Evolutionary conservation across 2,329 filamentous ascomycete species (phyloP), one percentile per base, ranked within the genome.

Genomic region (Fusarium nanum): DNA sequence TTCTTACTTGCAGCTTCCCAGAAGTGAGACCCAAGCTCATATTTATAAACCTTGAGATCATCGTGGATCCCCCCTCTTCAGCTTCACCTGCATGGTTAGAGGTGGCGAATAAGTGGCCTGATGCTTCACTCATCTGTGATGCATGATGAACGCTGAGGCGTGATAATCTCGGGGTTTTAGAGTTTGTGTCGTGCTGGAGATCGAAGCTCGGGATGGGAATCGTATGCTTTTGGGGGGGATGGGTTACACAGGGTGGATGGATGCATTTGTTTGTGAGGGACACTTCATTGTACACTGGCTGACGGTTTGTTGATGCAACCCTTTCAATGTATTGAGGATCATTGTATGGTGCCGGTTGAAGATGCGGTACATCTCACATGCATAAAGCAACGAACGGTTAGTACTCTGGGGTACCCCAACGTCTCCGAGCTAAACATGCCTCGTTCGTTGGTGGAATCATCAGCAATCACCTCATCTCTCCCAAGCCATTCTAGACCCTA

Each of bases 371-470:
- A 49, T 57, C 20, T 13, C 27, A 54, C 28, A 52, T 60, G 60
- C 57, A 56, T 56, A 22, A 41, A 50, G 27, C 18, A 47, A 46
- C 18, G 13, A n/a, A 30, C n/a, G 18, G 20, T 14, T 13, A 18
- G 27, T 41, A 56, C 57, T 64, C 60, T 34, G 52, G 60, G 62
- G 46, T 65, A 64, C 37, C 50, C 60, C 59, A 41, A 46, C n/a
- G 10, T 34, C 44, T 53, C 52, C 45, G n/a, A 22, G 34, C 56
- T 20, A n/a, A 44, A 48, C 45, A 45, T 44, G 41, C 13, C 45
- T 65, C 40, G 46, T 60, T 53, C 61, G 62, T 65, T 65, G 53
- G 62, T 65, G 62, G 60, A 65, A 65, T 53, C 62, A 65, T 53
- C n/a, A 13, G 34, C 41, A 52, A 20, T 54, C 48, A 56, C 58